Evolutionary conservation across 2,329 filamentous ascomycete genomes (phyloP), one percentile per base, ranked within the genome.

Genomic region (Helotiales sp.): DNA sequence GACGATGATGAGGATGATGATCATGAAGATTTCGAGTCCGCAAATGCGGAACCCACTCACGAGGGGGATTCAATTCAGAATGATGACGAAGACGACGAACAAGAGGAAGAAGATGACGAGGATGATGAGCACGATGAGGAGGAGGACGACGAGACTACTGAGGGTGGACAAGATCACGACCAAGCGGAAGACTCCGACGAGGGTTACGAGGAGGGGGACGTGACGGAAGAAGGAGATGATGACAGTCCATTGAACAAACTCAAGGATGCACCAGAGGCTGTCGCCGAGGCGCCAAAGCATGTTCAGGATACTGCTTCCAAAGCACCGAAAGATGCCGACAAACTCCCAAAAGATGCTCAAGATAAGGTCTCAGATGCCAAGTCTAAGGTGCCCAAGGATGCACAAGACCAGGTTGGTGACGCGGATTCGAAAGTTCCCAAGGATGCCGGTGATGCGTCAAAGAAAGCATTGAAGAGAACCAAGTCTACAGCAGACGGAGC

Each of bases 111-210:
- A 27, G 55, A 60, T 24, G 50, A 38, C 4, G 27, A 44, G 9
- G 36, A 54, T 17, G 55, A 54, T n/a, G 54, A 63, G 0, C 58
- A 62, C n/a, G 55, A 61, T 13, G 53, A 55, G 25, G 54, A 58
- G 9, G 54, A 55, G 31, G 55, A 54, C 7, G 29, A 59, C 15
- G 30, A 55, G n/a, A n/a, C n/a, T n/a, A n/a, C n/a, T n/a, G n/a
- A n/a, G n/a, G n/a, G n/a, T n/a, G n/a, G n/a, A 5, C 50, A 54
- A 12, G 53, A 54, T 5, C 54, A 55, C 2, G 12, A 44, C 15
- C 13, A 44, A 7, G 12, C 24, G 3, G 40, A 42, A 22, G 38
- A 44, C 5, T 12, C 15, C 6, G 40, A 25, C 17, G 38, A 42
- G 19, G 38, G 22, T 24, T 25, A 44, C 40, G 40, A 44, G 15